Conservation (phyloP, 768 basidiomycete species). For the Saitozyma sp. region DNA sequence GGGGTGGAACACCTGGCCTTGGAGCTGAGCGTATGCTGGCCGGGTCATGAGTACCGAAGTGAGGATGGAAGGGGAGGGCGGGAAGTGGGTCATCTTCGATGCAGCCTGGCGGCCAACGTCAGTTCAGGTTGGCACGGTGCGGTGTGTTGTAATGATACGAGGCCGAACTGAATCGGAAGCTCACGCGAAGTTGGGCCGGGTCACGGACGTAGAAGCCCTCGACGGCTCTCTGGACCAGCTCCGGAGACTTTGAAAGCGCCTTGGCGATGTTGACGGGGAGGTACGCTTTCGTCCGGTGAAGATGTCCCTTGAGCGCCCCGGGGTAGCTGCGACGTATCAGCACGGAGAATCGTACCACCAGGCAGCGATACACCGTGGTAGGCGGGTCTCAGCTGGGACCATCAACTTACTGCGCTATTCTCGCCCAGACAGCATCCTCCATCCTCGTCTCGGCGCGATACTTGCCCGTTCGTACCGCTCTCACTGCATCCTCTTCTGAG, state of each 20-base stretch:
- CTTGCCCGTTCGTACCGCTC: constrained; percentile 49
- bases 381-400: neutral
- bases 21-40: constrained; percentile 88
- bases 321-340: constrained; percentile 64
- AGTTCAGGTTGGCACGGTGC: constrained; percentile 1
- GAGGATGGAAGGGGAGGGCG: constrained; percentile 66
- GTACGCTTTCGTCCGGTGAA: constrained; percentile 73
- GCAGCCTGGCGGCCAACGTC: constrained; percentile 61
- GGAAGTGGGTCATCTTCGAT: constrained; percentile 85
- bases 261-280: constrained; percentile 77
- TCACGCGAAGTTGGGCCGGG: constrained; percentile 79
- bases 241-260: constrained; percentile 64
- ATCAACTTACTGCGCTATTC: constrained; percentile 64
- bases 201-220: constrained; percentile 96
- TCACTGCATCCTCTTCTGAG: constrained; percentile 36
- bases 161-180: constrained; percentile 35
- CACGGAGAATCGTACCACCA: neutral
- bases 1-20: constrained; percentile 87
- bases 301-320: constrained; percentile 62
- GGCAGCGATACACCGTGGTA: neutral
- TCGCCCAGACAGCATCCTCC: constrained; percentile 67
- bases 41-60: constrained; percentile 75
- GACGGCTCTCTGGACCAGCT: constrained; percentile 78
- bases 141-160: neutral
- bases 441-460: constrained; percentile 66